Percentiles rank a stretch among this genome's conserved stretches.
Evolutionary conservation across 192 early-diverging fungal genomes (phyloP).

Genomic region (Coemansia erecta): DNA sequence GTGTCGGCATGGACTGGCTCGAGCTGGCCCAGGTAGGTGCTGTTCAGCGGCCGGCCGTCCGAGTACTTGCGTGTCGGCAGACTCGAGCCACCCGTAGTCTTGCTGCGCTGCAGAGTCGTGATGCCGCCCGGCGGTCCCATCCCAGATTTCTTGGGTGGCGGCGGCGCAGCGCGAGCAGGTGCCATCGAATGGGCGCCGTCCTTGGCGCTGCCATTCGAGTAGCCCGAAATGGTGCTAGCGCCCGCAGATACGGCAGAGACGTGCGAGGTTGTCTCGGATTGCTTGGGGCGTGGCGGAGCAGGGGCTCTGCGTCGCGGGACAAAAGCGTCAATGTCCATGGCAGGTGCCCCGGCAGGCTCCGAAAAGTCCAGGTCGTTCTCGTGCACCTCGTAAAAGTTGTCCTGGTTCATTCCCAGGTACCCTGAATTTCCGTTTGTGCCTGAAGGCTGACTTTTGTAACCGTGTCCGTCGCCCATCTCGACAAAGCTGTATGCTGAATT

Average conservation of each 20-base stretch:
- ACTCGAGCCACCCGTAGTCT: slow-evolving; percentile 40
- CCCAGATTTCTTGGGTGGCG: slow-evolving; percentile 49
- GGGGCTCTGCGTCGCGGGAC: slow-evolving; percentile 54
- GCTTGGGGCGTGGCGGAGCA: slow-evolving; percentile 37
- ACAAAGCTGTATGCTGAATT: neutral
- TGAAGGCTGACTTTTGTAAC: slow-evolving; percentile 23
- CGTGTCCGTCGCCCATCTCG: slow-evolving; percentile 48
- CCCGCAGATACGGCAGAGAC: slow-evolving; percentile 14
- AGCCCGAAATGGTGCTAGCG: slow-evolving; percentile 15
- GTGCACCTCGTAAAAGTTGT: slow-evolving; percentile 36
- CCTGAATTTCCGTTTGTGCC: slow-evolving; percentile 15
- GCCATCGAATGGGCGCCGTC: slow-evolving; percentile 21
- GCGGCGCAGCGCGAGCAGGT: slow-evolving; percentile 43
- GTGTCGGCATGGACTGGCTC: slow-evolving; percentile 47
- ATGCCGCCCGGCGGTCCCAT: slow-evolving; percentile 22
- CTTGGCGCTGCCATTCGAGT: slow-evolving; percentile 26
- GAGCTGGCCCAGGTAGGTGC: slow-evolving; percentile 53
- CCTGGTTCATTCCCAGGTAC: slow-evolving; percentile 20
- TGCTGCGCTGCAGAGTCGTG: slow-evolving; percentile 49
- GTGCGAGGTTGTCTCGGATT: slow-evolving; percentile 22
- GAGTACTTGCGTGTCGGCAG: slow-evolving; percentile 50
- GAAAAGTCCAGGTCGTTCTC: slow-evolving; percentile 30
- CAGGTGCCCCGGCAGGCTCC: slow-evolving; percentile 14
- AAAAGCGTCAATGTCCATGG: slow-evolving; percentile 39
- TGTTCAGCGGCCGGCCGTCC: slow-evolving; percentile 49